Percentiles rank a stretch among this genome's conserved stretches.
phyloP scores from a whole-genome alignment of 805 yeast genomes.

The Suhomyces vadensis region DNA sequence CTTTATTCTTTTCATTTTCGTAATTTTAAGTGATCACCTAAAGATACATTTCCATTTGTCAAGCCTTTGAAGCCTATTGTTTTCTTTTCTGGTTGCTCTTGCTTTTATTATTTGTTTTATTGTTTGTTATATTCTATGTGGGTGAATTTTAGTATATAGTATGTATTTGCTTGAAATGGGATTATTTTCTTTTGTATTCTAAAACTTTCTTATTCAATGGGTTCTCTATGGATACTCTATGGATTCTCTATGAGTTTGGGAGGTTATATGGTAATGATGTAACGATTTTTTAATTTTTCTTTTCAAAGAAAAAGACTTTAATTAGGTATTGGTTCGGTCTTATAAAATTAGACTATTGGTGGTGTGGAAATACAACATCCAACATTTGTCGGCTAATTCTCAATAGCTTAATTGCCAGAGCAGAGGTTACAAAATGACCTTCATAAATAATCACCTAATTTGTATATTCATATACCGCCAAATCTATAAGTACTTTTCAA shows the following conservation, averaged over 20 bases:
- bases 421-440: too few species aligned
- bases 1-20: too few species aligned
- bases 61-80: background rate
- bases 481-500: too few species aligned
- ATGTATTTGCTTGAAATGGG: constrained; percentile 3
- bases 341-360: background rate
- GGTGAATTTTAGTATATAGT: constrained; percentile 2
- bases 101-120: background rate
- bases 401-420: too few species aligned
- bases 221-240: background rate
- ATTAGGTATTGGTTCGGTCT: too few species aligned
- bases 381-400: too few species aligned
- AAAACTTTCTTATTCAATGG: background rate
- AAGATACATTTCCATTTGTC: background rate
- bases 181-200: constrained; percentile 5
- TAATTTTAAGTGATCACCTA: background rate
- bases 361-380: too few species aligned
- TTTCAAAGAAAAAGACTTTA: too few species aligned
- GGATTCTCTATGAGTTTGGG: background rate
- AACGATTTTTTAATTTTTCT: background rate
- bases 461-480: too few species aligned
- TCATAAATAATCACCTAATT: too few species aligned
- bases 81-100: background rate
- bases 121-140: background rate
- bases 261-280: background rate